Base-by-base conservation (phyloP, 306 rosid genomes). In the Neltuma alba region DNA sequence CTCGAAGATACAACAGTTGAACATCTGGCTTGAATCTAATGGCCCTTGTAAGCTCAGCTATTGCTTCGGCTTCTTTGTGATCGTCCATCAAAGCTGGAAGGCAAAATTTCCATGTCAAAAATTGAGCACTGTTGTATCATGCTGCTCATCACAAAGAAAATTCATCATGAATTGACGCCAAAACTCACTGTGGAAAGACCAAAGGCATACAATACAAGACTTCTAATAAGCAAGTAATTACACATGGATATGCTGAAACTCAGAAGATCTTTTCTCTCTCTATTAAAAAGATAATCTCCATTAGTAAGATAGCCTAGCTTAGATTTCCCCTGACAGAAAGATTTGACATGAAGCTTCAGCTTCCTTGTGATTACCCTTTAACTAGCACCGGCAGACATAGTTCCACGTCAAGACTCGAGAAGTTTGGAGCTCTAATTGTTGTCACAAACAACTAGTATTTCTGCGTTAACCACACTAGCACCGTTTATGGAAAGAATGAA, bases 11-110 rank as follows among this genome's bases (percentile, higher is more conserved):
- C 65, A 93, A 86, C 42, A 93, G 81, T 86, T 91, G 97, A 38
- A 93, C 71, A 78, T 93, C 98, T 2, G 92, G 96, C 85, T 86
- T 93, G 81, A 93, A 93, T 38, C 84, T 48, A 37, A 93, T 87
- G 81, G 95, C 97, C 79, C 87, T 90, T 33, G 90, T 55, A 65
- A 93, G 96, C 85, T 91, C 98, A 58, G 70, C 83, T 50, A 93
- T 93, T 61, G 98, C 98, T 77, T 92, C 98, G 15, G 60, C 80
- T 88, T 93, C 98, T 87, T 88, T 89, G 75, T 88, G 97, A 86
- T 93, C 98, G 81, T 93, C 98, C 98, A 93, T 93, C 72, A 93
- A 80, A 84, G 92, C 98, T 93, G 89, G 81, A 38, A 42, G 6
- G 64, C 41, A 89, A 3, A 80, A 70, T 82, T 85, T 66, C 77